Percentiles rank a stretch among this genome's conserved stretches.
These are phyloP conservation scores for Suillus sp. DNA, from an alignment of 768 basidiomycete genomes.

Conservation along the genomic window DNA sequence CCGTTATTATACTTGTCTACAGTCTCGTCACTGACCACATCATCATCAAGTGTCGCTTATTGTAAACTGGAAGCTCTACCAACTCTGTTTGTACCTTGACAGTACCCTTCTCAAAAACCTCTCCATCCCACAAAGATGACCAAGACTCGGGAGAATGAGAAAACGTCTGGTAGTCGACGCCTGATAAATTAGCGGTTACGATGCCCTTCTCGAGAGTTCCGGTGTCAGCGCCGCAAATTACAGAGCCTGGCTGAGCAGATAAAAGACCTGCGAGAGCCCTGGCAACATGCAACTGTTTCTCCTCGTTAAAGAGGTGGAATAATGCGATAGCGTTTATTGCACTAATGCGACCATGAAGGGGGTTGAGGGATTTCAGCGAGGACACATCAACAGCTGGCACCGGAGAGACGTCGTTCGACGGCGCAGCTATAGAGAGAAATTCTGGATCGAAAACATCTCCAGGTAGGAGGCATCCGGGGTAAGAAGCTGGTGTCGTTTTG, in stretches of 20 bases:
- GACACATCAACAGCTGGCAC: constrained; percentile 30
- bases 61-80: background rate
- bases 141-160: constrained; percentile 22
- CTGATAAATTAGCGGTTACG: too few relatives aligned
- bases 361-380: constrained; percentile 45
- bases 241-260: constrained; percentile 31
- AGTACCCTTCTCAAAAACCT: constrained; percentile 33
- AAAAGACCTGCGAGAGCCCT: constrained; percentile 31
- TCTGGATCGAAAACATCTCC: constrained; percentile 56
- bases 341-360: constrained; percentile 49
- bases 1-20: background rate
- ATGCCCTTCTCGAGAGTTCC: constrained; percentile 18
- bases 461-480: constrained; percentile 53
- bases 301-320: constrained; percentile 42
- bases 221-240: constrained; percentile 34
- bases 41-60: background rate
- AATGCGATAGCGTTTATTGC: constrained; percentile 50
- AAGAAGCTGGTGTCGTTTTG: constrained; percentile 51
- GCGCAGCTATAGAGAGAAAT: constrained; percentile 39
- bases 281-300: constrained; percentile 31
- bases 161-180: constrained; percentile 1
- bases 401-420: constrained; percentile 30
- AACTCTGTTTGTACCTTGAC: constrained; percentile 34
- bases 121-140: constrained; percentile 23
- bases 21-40: constrained; percentile 1